Evolutionary conservation across 225 moss, liverwort and hornwort genomes (phyloP).

Genomic region (Polytrichum commune): DNA sequence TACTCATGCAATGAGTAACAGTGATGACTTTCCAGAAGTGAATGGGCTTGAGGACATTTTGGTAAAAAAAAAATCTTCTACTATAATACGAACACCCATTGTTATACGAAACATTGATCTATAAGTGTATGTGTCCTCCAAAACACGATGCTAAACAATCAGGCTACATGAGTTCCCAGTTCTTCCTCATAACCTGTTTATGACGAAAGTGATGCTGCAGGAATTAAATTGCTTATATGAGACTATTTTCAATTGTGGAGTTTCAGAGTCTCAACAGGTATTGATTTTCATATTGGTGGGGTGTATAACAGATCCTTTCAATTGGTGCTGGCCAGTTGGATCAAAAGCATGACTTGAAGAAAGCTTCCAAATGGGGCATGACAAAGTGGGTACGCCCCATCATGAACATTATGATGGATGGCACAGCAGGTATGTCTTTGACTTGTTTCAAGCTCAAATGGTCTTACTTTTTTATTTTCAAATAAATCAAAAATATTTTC

Average conservation of each 20-base stretch:
- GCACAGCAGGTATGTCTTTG: slow-evolving; percentile 62
- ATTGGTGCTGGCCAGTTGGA: slow-evolving; percentile 85
- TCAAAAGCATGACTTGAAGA: slow-evolving; percentile 49
- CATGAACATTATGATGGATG: slow-evolving; percentile 89
- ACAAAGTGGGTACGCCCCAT: slow-evolving; percentile 82
- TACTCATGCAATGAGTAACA: slow-evolving; percentile 83
- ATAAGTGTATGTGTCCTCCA: not conserved
- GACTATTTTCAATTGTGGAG: not conserved
- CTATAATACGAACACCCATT: not conserved
- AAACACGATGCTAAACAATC: too few relatives aligned
- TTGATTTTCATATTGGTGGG: not conserved
- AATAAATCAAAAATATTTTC: too few relatives aligned
- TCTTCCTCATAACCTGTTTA: too few relatives aligned
- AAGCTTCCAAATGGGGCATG: slow-evolving; percentile 76
- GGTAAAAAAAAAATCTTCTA: too few relatives aligned
- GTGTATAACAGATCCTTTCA: slow-evolving; percentile 60
- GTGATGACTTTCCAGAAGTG: slow-evolving; percentile 74
- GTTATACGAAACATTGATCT: too few relatives aligned
- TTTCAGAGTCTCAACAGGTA: not conserved
- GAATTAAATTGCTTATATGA: too few relatives aligned
- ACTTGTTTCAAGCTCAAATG: too few relatives aligned
- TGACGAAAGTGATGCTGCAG: too few relatives aligned
- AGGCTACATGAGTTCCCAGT: too few relatives aligned
- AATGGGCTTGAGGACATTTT: slow-evolving; percentile 59
- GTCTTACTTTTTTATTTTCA: too few relatives aligned